phyloP scores from a whole-genome alignment of 768 basidiomycete species.

The Leccinum disarticulatum region DNA sequence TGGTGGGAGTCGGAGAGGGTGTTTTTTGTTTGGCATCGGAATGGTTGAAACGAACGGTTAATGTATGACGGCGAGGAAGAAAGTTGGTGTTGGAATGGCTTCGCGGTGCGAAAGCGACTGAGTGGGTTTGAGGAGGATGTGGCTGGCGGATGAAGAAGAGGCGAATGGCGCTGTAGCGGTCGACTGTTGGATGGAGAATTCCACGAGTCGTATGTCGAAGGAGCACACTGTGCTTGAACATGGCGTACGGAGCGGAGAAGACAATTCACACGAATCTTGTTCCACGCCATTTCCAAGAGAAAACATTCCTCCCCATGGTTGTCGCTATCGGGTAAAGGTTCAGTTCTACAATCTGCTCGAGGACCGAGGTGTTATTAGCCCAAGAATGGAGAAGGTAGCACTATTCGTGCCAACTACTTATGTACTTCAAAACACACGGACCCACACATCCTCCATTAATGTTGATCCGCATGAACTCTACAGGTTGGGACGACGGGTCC shows the following conservation, averaged over 20 bases:
- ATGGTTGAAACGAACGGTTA: slow-evolving; percentile 16
- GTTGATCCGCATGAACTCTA: too few relatives aligned
- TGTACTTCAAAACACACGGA: too few relatives aligned
- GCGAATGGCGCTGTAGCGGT: slow-evolving; percentile 60
- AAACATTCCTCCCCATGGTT: too few relatives aligned
- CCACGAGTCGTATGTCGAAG: slow-evolving; percentile 28
- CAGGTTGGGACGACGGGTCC: too few relatives aligned
- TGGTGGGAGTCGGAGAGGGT: neutral
- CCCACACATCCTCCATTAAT: too few relatives aligned
- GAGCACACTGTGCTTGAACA: slow-evolving; percentile 16
- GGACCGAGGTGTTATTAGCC: too few relatives aligned
- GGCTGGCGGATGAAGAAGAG: slow-evolving; percentile 50
- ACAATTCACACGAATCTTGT: neutral
- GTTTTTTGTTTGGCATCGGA: slow-evolving; percentile 12
- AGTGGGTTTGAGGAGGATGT: slow-evolving; percentile 4
- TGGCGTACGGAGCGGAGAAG: slow-evolving; percentile 6
- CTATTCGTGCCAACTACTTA: too few relatives aligned
- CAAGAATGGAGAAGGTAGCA: too few relatives aligned
- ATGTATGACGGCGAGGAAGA: neutral
- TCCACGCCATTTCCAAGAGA: neutral
- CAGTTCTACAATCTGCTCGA: too few relatives aligned
- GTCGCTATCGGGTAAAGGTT: too few relatives aligned
- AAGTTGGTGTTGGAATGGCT: neutral
- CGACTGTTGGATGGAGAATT: slow-evolving; percentile 35
- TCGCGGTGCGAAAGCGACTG: neutral